phyloP scores from a whole-genome alignment of 140 eudicot species.

The Erigeron philadelphicus region DNA sequence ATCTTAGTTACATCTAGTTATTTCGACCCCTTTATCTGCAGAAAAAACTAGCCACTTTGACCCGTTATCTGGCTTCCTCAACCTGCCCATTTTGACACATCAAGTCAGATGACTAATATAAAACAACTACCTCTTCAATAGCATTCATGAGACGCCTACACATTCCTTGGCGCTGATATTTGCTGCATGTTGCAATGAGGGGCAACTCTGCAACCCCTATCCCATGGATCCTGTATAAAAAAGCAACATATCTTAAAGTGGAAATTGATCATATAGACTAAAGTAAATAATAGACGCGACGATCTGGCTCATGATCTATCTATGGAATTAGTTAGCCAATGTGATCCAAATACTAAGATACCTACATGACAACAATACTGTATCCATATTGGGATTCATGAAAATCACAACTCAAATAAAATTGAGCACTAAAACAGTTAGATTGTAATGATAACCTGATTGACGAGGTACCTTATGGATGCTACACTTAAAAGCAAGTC shows the following conservation, averaged over 20 bases:
- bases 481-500: conserved; percentile 69
- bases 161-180: conserved; percentile 92
- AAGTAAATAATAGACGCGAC: neutral
- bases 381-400: neutral
- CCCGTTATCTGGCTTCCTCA: neutral
- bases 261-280: neutral
- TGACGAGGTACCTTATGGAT: conserved; percentile 64
- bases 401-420: neutral
- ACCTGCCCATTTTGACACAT: neutral
- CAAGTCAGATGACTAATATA: neutral
- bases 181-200: conserved; percentile 83
- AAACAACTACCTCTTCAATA: conserved; percentile 64
- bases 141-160: conserved; percentile 79
- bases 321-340: neutral
- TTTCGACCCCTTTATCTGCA: too few relatives aligned
- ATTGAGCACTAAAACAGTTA: neutral
- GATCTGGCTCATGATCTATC: neutral
- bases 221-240: conserved; percentile 68
- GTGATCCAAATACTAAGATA: neutral
- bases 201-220: conserved; percentile 85
- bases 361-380: neutral
- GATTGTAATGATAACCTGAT: conserved; percentile 7
- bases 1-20: neutral
- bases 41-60: too few relatives aligned
- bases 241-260: conserved; percentile 1